Base-by-base conservation (phyloP, 1,284 basidiomycete genomes). In the Thelephora terrestris region DNA sequence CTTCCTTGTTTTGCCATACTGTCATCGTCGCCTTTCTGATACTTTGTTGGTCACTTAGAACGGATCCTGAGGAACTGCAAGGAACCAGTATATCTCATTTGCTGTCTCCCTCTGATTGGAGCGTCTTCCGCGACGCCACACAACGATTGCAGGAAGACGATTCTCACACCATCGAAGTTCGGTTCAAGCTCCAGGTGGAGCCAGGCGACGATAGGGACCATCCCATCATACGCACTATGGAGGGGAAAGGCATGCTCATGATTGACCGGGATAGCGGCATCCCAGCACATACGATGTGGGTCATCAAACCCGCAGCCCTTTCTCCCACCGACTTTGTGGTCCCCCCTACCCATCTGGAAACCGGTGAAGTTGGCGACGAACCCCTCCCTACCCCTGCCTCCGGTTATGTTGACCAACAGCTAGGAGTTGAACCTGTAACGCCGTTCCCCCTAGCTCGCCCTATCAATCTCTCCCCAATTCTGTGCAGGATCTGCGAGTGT, bases 231-330 rank as follows among this genome's bases (percentile, higher is more conserved):
- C 39, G 39, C 21, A 42, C n/a, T 21, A 94, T 99, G 82, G 93
- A 97, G 59, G 96, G 91, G 36, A 96, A 96, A 62, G 96, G 96
- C 20, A 98, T 99, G 95, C 79, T 99, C 56, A 95, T 99, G 84
- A 80, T 91, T 55, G 92, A 96, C 65, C 81, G 91, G 32, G 81
- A 91, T 60, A 85, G 84, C 47, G 86, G 86, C 4, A 76, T 78
- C 52, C 83, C 91, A 2, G 91, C 93, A 20, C 96, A 99, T 65
- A 96, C 95, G 4, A 98, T 99, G 94, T 99, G 96, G 96, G 94
- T 98, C 38, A 81, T 97, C 63, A 93, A 90, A 59, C 91, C 95
- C 18, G 80, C 91, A 43, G 75, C 80, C 35, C 67, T 77, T 43
- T 76, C 85, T 40, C 79, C 82, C 48, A 79, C 75, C 56, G 77